A percentile compares a stretch with the other conserved stretches of the same genome.
These are phyloP conservation scores for Colletotrichum nymphaeae DNA, from an alignment of 2,329 filamentous ascomycete species.

Conservation along the genomic window DNA sequence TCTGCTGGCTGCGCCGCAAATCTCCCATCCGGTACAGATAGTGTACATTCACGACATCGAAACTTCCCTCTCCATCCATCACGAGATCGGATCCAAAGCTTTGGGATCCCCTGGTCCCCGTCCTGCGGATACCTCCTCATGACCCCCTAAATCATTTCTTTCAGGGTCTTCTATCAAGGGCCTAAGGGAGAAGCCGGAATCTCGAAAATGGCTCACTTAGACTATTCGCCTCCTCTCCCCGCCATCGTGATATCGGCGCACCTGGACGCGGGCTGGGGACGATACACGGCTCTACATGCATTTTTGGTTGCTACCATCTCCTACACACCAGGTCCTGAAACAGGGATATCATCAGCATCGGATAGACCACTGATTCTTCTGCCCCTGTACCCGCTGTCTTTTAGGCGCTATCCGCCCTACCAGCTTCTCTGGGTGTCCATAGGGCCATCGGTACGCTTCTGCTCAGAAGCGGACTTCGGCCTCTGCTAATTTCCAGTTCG, in stretches of 20 bases:
- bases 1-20: not conserved
- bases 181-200: constrained; percentile 23
- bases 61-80: not conserved
- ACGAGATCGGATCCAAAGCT: constrained; percentile 11
- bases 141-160: constrained; percentile 17
- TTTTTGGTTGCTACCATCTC: not conserved
- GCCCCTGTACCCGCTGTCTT: constrained; percentile 2
- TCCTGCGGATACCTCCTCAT: constrained; percentile 10
- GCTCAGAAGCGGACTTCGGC: constrained; percentile 31
- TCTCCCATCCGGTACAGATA: not conserved
- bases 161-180: not conserved
- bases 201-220: constrained; percentile 22
- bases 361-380: constrained; percentile 3
- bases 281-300: constrained; percentile 1
- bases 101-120: constrained; percentile 17
- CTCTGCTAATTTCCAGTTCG: constrained; percentile 23
- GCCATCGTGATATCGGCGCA: constrained; percentile 5
- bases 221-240: constrained; percentile 6
- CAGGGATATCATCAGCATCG: constrained; percentile 14
- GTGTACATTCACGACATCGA: constrained; percentile 4
- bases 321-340: not conserved
- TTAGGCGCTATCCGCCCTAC: not conserved
- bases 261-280: not conserved
- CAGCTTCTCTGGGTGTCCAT: not conserved
- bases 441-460: not conserved